Conservation (phyloP, 2,329 filamentous ascomycete genomes). For the Niveomyces coronatus region DNA sequence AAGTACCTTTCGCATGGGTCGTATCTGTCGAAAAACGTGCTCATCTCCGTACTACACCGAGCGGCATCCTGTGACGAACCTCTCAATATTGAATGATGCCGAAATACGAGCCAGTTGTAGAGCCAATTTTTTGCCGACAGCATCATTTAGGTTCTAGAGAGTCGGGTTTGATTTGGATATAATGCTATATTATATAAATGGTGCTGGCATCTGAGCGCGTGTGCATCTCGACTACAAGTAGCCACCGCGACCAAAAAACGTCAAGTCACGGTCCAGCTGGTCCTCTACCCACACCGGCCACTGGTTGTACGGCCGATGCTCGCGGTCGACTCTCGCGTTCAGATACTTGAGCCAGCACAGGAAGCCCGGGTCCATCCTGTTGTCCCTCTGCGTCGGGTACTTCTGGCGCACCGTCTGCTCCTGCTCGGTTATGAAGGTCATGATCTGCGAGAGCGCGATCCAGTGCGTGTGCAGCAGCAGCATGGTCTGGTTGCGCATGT, state of each 20-base stretch:
- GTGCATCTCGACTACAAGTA: background rate
- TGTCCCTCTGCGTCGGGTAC: conserved; percentile 15
- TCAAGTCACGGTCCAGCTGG: conserved; percentile 34
- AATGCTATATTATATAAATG: background rate
- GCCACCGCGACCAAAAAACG: conserved; percentile 29
- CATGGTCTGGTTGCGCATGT: conserved; percentile 34
- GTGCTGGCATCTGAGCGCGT: background rate
- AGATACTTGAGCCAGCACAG: conserved; percentile 40
- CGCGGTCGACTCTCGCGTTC: conserved; percentile 35
- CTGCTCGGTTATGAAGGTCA: conserved; percentile 36
- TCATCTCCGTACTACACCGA: no score
- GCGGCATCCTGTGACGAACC: no score
- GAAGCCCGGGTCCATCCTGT: conserved; percentile 31
- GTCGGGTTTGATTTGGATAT: no score
- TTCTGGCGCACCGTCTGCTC: conserved; percentile 26
- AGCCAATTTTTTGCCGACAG: background rate
- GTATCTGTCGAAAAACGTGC: no score
- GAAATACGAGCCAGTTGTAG: background rate
- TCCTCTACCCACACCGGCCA: conserved; percentile 47
- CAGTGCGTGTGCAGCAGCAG: conserved; percentile 42
- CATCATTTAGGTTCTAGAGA: no score
- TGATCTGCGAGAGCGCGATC: conserved; percentile 44
- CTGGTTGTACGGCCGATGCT: conserved; percentile 35
- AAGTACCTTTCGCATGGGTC: no score
- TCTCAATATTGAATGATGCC: background rate